Evolutionary conservation across 371 early-diverging fungal genomes (phyloP), one percentile per base, ranked within the genome.

Genomic region (Nematocida sp.): DNA sequence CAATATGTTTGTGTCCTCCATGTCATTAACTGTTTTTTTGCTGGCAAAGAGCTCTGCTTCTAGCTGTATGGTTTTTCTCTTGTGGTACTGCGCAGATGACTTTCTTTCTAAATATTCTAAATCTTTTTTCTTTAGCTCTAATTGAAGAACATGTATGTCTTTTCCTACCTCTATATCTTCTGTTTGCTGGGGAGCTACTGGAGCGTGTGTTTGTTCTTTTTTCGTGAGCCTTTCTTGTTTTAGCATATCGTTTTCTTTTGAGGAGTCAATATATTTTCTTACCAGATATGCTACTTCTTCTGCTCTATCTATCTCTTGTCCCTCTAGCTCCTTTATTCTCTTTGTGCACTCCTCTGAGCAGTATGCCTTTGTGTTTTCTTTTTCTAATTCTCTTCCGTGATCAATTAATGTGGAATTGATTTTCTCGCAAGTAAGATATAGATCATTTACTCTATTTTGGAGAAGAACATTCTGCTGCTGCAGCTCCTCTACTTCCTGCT

Each of bases 281-380:
- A 60, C 64, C 23, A 77, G 42, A 35, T 40, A 54, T 23, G 69
- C 65, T 4, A 78, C 63, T 54, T 76, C 60, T 65, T 65, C 67
- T 18, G 60, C 66, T 16, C 63, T 40, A 38, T 66, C 78, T 35
- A 78, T 65, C 35, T 78, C 78, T 64, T 78, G 75, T 5, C 26
- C 45, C 49, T 66, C 61, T 20, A 78, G 40, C 35, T 50, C 59
- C 26, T 67, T 47, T 23, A 78, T 47, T 61, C 49, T 48, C 48
- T 30, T 26, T 23, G 40, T 53, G 50, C 75, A 77, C 23, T 66
- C 48, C 11, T 38, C 26, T 32, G 30, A 30, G 32, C 60, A 48
- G 30, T 55, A 54, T 11, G 25, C 42, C 20, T 45, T 49, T 0
- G 23, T 36, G 20, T 66, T 13, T 32, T 60, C 49, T 33, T 79